Evolutionary conservation across 169 alveolate genomes (phyloP), one percentile per base, ranked within the genome.

Genomic region (Plasmodium coatneyi): DNA sequence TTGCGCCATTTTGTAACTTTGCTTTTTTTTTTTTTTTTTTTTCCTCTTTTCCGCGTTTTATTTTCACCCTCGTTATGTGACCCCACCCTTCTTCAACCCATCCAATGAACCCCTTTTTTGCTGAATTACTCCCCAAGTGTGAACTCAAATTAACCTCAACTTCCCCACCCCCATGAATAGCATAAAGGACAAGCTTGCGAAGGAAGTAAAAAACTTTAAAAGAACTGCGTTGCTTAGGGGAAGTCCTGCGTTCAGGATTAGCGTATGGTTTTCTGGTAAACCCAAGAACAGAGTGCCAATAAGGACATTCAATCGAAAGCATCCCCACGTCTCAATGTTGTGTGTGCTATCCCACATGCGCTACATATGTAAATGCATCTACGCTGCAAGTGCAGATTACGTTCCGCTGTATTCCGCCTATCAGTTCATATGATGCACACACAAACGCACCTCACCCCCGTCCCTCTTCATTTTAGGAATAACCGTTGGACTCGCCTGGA

Each of bases 191-290:
- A 91, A 70, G 54, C n/a, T 91, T 43, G 49, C 10, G 41, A 91
- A 91, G 46, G 95, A 91, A 49, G 78, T 91, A 80, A 72, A 81
- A 49, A 81, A 80, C 66, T 91, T 91, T 49, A 91, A 81, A 81
- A 70, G 95, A 91, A 91, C 95, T 5, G 84, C 82, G 43, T 71
- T 91, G 16, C 95, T 91, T 78, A 80, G 36, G 39, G 95, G 95
- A 9, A 91, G 95, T 14, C 95, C 95, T 46, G 95, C 95, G 19
- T 91, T 76, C 19, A 80, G 66, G 76, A 81, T 91, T 70, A 72
- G 95, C 41, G 95, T 91, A 70, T 91, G 95, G 95, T 30, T 91
- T 60, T 91, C 95, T 19, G 95, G 95, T 81, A 72, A 66, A 2
- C 36, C 41, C n/a, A 19, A n/a, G 5, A 14, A 49, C 22, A 66